Evolutionary conservation across 306 rosid species (phyloP).

Genomic region (Heteromeles arbutifolia): DNA sequence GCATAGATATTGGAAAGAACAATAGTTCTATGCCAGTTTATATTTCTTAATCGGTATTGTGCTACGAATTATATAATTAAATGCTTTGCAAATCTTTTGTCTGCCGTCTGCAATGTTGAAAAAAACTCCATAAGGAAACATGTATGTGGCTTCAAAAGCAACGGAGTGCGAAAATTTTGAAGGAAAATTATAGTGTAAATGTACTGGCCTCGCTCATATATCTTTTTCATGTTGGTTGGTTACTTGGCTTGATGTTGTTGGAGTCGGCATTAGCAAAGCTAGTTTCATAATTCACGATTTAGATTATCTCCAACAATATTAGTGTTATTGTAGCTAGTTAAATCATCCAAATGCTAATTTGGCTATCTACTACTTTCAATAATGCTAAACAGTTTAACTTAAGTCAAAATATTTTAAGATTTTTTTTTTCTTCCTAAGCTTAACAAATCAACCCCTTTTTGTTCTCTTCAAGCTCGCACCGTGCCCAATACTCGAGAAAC

Average conservation of each 20-base stretch:
- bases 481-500: too few relatives aligned
- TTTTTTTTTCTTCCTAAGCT: too few relatives aligned
- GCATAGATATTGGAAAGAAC: neutral
- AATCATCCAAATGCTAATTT: too few relatives aligned
- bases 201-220: neutral
- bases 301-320: too few relatives aligned
- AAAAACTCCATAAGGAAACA: neutral
- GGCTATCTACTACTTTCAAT: too few relatives aligned
- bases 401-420: too few relatives aligned
- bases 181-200: neutral
- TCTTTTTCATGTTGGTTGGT: neutral
- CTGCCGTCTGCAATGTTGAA: neutral
- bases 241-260: neutral
- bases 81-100: neutral
- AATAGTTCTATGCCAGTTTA: neutral
- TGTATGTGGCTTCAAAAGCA: neutral
- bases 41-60: neutral
- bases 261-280: neutral
- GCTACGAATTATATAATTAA: too few relatives aligned
- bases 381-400: too few relatives aligned
- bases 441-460: too few relatives aligned
- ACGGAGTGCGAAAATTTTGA: neutral
- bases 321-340: too few relatives aligned
- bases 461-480: too few relatives aligned
- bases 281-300: neutral